Evolutionary conservation across 768 basidiomycete species (phyloP).

Genomic region (Amanita polypyramis): DNA sequence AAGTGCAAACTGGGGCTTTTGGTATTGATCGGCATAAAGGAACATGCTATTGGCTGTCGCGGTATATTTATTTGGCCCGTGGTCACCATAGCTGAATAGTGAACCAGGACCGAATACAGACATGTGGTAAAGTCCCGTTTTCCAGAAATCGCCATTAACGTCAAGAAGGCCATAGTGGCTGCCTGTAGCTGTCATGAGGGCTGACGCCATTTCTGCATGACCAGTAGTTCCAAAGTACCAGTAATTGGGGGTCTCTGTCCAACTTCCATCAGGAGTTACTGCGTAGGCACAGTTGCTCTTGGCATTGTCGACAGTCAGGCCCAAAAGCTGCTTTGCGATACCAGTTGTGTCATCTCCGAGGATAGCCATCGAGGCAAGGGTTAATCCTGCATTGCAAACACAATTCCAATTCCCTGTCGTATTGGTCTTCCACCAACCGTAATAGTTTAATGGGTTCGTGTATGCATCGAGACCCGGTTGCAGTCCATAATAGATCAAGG

Average conservation of each 20-base stretch:
- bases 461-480: conserved; percentile 49
- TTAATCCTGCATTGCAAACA: conserved; percentile 87
- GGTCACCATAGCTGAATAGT: conserved; percentile 75
- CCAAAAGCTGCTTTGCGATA: conserved; percentile 54
- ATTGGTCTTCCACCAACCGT: conserved; percentile 73
- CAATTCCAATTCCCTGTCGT: conserved; percentile 97
- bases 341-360: conserved; percentile 75
- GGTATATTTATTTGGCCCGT: conserved; percentile 91
- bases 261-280: conserved; percentile 67
- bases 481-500: conserved; percentile 75
- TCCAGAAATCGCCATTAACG: conserved; percentile 57
- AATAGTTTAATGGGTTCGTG: conserved; percentile 21
- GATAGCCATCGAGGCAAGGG: conserved; percentile 84
- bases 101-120: conserved; percentile 77
- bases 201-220: conserved; percentile 79
- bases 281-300: conserved; percentile 63
- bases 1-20: conserved; percentile 65
- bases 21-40: conserved; percentile 61
- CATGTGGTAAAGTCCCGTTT: conserved; percentile 87
- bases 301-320: conserved; percentile 63
- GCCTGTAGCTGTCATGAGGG: conserved; percentile 80
- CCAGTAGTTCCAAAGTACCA: conserved; percentile 94
- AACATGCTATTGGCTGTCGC: conserved; percentile 86
- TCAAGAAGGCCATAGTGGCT: conserved; percentile 65
- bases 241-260: conserved; percentile 91